Base-by-base conservation (phyloP, 2,329 filamentous ascomycete species). In the Alternaria rosae region DNA sequence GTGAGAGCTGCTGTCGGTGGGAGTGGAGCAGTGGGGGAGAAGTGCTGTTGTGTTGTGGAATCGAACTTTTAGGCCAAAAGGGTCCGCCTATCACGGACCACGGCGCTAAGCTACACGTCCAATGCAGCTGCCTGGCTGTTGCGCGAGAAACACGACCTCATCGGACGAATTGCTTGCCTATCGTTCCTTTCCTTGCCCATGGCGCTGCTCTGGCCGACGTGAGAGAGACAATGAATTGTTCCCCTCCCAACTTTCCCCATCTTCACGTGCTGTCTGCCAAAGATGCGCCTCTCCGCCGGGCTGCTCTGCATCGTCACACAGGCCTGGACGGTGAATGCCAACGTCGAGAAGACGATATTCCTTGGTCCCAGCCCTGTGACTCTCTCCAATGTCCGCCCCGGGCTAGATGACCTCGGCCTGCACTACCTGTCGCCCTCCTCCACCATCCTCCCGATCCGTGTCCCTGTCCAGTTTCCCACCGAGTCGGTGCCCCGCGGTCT, bases 271-370 rank as follows among this genome's bases (percentile, higher is more conserved):
- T 65, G 52, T 59, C 63, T 61, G 53, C 69, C 70, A 61, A 78
- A 75, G 59, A 79, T 79, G 77, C 75, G 71, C 70, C 53, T 71
- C 70, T 62, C 69, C 66, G 69, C 67, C 65, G 62, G 61, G 50
- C 67, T 77, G 67, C 68, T 75, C 72, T 74, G 67, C 68, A 67
- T 71, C 67, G 66, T 74, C 69, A 64, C 68, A 69, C 70, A 67
- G 44, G 79, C 75, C 63, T 73, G 77, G 69, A 74, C 66, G 55
- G 76, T 76, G 68, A 71, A 70, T 69, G 93, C 91, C 77, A 98
- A 99, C 78, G 91, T 91, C 57, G 95, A 98, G 78, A 99, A 99
- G 81, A 85, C 87, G 70, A 92, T 98, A 73, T 98, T 99, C 82
- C 83, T 91, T 35, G 93, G 88, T 21, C 93, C 94, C 11, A 76